Base-by-base conservation (phyloP, 371 early-diverging fungal species). In the Mucor plumbeus region DNA sequence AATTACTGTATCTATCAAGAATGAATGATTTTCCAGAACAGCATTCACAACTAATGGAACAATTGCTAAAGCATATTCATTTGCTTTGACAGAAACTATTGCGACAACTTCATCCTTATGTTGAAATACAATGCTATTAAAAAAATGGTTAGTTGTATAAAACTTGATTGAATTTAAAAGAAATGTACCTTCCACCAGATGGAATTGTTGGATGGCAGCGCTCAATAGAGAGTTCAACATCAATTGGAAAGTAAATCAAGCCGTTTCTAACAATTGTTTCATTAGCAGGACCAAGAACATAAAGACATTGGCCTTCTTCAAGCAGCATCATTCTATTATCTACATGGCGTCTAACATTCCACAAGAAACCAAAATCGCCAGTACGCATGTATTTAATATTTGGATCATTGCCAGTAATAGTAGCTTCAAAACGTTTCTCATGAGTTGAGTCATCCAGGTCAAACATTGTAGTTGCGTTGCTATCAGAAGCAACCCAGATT, bases 361-460 rank as follows among this genome's bases (percentile, higher is more conserved):
- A 92, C 59, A 95, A 68, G 75, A 95, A 95, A 0, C 95, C 95
- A 39, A 91, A 76, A 73, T 92, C 94, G 31, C 95, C 95, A 0
- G 95, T 94, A 15, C 94, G 84, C 66, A 91, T 87, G 75, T 93
- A 95, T 33, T 74, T 86, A 48, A 89, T 76, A 36, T 82, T 75
- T 10, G 85, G 82, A 74, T 91, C 90, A 26, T 87, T 85, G 33
- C 89, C 90, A 4, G 83, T 82, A 44, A 91, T 83, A 6, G 80
- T 75, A n/a, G 82, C 85, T 38, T 71, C 78, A 64, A 80, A 84
- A 55, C 71, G 63, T 13, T 65, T 64, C 5, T 44, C 65, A 50
- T 78, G 76, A 10, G 69, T 57, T 3, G 35, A 36, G 40, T 71
- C 74, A 57, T 75, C 76, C 10, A 75, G 53, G 8, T 77, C 75